These are phyloP conservation scores for Fusarium virguliforme DNA, from an alignment of 2,329 filamentous ascomycete genomes.

Conservation along the genomic window DNA sequence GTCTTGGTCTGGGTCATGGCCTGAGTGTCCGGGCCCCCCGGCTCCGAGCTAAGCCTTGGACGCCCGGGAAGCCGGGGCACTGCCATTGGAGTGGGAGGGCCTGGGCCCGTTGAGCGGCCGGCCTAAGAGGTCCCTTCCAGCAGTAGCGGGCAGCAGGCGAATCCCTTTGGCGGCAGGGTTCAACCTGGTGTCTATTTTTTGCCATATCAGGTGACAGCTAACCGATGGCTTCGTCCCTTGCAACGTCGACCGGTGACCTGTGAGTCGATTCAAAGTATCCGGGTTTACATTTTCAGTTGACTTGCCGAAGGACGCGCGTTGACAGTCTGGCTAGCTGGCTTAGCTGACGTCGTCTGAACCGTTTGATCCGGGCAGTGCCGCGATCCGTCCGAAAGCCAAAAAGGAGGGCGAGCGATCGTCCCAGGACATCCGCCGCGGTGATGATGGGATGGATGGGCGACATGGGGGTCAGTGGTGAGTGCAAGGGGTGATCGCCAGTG, in stretches of 20 bases:
- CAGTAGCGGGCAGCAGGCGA: slow-evolving; percentile 41
- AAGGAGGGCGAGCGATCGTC: slow-evolving; percentile 28
- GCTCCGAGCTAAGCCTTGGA: slow-evolving; percentile 22
- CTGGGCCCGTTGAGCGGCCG: slow-evolving; percentile 12
- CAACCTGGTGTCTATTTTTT: slow-evolving; percentile 18
- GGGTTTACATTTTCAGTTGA: neutral
- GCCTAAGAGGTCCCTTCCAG: slow-evolving; percentile 37
- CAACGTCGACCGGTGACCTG: slow-evolving; percentile 27
- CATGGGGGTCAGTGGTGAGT: slow-evolving; percentile 5
- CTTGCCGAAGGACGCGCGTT: slow-evolving; percentile 32
- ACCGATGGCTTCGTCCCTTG: slow-evolving; percentile 32
- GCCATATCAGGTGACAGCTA: slow-evolving; percentile 40
- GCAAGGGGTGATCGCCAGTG: neutral
- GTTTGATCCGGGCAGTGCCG: slow-evolving; percentile 39
- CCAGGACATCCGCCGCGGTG: slow-evolving; percentile 20
- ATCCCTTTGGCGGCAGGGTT: slow-evolving; percentile 27
- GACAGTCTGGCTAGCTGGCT: slow-evolving; percentile 22
- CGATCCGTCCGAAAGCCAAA: slow-evolving; percentile 35
- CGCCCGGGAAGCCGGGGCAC: slow-evolving; percentile 15
- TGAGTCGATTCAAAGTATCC: slow-evolving; percentile 11
- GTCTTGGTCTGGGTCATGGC: slow-evolving; percentile 17
- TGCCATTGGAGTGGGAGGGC: slow-evolving; percentile 20
- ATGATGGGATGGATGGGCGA: slow-evolving; percentile 11
- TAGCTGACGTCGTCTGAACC: slow-evolving; percentile 39
- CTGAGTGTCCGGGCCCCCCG: slow-evolving; percentile 24